Percentiles rank a stretch among this genome's conserved stretches.
Evolutionary conservation across 805 yeast species (phyloP).

Genomic region (Saturnispora dispora): DNA sequence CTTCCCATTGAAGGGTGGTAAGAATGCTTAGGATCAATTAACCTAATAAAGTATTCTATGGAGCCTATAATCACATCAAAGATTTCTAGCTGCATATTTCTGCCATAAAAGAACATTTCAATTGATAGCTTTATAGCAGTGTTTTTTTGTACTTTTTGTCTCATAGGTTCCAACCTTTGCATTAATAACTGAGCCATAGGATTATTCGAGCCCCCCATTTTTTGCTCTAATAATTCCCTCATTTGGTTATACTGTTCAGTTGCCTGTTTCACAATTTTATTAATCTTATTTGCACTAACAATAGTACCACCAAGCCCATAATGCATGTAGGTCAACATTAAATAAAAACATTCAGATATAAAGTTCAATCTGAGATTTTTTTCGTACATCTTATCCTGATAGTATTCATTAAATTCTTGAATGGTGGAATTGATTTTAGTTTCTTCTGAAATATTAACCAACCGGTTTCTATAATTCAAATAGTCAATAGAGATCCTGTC

Average conservation of each 20-base stretch:
- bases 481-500: slow-evolving; percentile 71
- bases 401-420: slow-evolving; percentile 56
- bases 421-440: slow-evolving; percentile 73
- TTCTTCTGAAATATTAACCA: slow-evolving; percentile 68
- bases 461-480: slow-evolving; percentile 40
- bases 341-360: slow-evolving; percentile 82
- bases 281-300: slow-evolving; percentile 46
- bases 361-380: slow-evolving; percentile 43
- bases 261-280: slow-evolving; percentile 38
- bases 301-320: slow-evolving; percentile 83
- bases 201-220: slow-evolving; percentile 15
- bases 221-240: slow-evolving; percentile 28
- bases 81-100: slow-evolving; percentile 50
- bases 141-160: slow-evolving; percentile 27
- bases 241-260: slow-evolving; percentile 47
- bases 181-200: slow-evolving; percentile 24
- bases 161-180: slow-evolving; percentile 25
- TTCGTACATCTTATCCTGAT: slow-evolving; percentile 32
- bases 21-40: slow-evolving; percentile 61
- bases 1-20: slow-evolving; percentile 39
- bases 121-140: slow-evolving; percentile 47
- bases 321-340: slow-evolving; percentile 70
- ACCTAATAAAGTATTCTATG: slow-evolving; percentile 57
- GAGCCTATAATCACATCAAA: slow-evolving; percentile 75
- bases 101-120: slow-evolving; percentile 52